phyloP scores from a whole-genome alignment of 2,329 filamentous ascomycete species.

The Lasiodiplodia sp. region DNA sequence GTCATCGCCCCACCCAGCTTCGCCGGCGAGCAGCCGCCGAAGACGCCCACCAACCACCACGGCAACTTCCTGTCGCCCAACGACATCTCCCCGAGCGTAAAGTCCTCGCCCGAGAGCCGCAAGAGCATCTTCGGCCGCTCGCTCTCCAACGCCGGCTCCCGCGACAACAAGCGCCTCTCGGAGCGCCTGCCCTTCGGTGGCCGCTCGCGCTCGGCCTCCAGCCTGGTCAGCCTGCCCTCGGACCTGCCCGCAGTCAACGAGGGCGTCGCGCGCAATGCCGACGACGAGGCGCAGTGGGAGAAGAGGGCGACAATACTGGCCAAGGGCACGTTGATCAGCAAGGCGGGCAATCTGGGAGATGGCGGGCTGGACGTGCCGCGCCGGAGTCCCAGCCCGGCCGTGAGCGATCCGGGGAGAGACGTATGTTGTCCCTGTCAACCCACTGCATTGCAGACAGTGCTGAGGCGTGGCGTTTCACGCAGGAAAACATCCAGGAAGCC shows the following conservation, averaged over 20 bases:
- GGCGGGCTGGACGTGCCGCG: conserved; percentile 2
- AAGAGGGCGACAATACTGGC: conserved; percentile 89
- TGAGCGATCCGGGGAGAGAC: conserved; percentile 49
- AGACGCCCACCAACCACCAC: neutral
- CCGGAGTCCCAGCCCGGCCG: conserved; percentile 44
- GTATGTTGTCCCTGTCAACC: conserved; percentile 36
- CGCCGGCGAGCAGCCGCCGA: conserved; percentile 48
- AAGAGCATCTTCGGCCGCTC: conserved; percentile 35
- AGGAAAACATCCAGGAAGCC: conserved; percentile 85
- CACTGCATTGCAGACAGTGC: neutral
- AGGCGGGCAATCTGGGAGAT: conserved; percentile 6
- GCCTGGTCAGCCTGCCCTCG: conserved; percentile 77
- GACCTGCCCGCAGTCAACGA: conserved; percentile 78
- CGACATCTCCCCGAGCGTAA: conserved; percentile 33
- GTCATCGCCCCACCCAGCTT: conserved; percentile 73
- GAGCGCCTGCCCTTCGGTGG: conserved; percentile 70
- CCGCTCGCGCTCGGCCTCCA: conserved; percentile 59
- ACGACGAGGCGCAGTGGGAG: conserved; percentile 78
- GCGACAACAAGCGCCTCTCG: conserved; percentile 62
- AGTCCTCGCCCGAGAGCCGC: conserved; percentile 35
- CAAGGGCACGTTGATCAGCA: conserved; percentile 58
- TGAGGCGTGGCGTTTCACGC: conserved; percentile 29
- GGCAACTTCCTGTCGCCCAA: conserved; percentile 18
- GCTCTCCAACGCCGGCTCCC: conserved; percentile 38
- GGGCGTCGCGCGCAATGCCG: conserved; percentile 50